Evolutionary conservation across 2,329 filamentous ascomycete genomes (phyloP).

Genomic region (Ophiostoma sp.): DNA sequence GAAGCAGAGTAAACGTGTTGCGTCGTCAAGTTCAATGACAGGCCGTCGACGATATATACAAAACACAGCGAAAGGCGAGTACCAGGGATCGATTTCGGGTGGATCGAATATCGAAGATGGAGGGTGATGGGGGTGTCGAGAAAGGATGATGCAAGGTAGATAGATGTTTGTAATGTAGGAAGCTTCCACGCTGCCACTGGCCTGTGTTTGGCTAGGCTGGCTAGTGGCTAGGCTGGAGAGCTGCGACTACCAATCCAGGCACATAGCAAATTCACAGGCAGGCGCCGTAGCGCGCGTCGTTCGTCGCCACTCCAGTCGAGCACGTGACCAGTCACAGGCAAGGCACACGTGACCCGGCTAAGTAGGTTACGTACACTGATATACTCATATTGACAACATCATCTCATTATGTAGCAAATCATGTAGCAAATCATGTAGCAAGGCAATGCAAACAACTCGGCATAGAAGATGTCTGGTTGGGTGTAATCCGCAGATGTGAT

Average conservation of each 20-base stretch:
- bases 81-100: slow-evolving; percentile 7
- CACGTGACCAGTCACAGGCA: slow-evolving; percentile 16
- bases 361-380: neutral
- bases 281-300: slow-evolving; percentile 24
- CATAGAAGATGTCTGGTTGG: too few relatives aligned
- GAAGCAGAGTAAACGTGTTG: neutral
- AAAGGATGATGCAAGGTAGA: slow-evolving; percentile 10
- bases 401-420: too few relatives aligned
- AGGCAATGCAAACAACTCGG: too few relatives aligned
- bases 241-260: slow-evolving; percentile 18
- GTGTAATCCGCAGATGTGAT: too few relatives aligned
- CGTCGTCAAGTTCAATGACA: neutral
- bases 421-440: too few relatives aligned
- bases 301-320: neutral
- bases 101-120: neutral
- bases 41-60: neutral
- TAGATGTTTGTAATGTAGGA: slow-evolving; percentile 11
- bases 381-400: neutral
- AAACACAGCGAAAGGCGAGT: neutral
- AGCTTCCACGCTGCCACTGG: slow-evolving; percentile 18
- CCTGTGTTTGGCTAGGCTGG: slow-evolving; percentile 10
- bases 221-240: slow-evolving; percentile 13
- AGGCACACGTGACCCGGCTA: neutral
- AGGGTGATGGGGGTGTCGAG: slow-evolving; percentile 16
- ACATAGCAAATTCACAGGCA: slow-evolving; percentile 20